Evolutionary conservation across 306 rosid genomes (phyloP).

Genomic region (Amphicarpaea edgeworthii): DNA sequence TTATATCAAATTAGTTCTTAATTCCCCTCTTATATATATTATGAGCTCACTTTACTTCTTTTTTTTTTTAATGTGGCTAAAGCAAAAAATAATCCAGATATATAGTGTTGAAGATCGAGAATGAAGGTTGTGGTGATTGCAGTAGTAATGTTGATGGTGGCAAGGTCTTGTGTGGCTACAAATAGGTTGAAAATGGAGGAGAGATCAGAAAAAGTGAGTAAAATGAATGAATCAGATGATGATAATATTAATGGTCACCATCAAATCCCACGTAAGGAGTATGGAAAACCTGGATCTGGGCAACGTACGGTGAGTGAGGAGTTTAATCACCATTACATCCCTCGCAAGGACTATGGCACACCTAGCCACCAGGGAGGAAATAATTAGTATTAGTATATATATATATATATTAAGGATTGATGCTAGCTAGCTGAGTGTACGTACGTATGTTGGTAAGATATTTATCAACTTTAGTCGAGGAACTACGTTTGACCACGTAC

Average conservation of each 20-base stretch:
- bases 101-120: background rate
- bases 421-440: background rate
- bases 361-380: conserved; percentile 27
- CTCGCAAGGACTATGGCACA: conserved; percentile 27
- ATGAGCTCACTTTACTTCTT: background rate
- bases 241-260: conserved; percentile 41
- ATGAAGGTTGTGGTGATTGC: conserved; percentile 41
- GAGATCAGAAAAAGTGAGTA: background rate
- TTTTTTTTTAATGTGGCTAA: background rate
- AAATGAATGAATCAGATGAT: conserved; percentile 2
- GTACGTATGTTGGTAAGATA: background rate
- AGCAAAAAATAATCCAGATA: background rate
- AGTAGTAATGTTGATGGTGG: conserved; percentile 32
- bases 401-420: background rate
- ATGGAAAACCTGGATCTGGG: conserved; percentile 29
- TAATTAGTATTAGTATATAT: no score
- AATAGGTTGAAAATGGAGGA: background rate
- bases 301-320: conserved; percentile 2
- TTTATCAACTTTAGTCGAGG: background rate
- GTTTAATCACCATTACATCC: conserved; percentile 46
- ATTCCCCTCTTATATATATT: background rate
- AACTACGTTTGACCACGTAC: background rate
- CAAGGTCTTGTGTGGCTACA: conserved; percentile 34
- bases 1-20: background rate
- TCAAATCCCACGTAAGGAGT: conserved; percentile 30